Base-by-base conservation (phyloP, 2,329 filamentous ascomycete genomes). In the Fusarium secorum region DNA sequence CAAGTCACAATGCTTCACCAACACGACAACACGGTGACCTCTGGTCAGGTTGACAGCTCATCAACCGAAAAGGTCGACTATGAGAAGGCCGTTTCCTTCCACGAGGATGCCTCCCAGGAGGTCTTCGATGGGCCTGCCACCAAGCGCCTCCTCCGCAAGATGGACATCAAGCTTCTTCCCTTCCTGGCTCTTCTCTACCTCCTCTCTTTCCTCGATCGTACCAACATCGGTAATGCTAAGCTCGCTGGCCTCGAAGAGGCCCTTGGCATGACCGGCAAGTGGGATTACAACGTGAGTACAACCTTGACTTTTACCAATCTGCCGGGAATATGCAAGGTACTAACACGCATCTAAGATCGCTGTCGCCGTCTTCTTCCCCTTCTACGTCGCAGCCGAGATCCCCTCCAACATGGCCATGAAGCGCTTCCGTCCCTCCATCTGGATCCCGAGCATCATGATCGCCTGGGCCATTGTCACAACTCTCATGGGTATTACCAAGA, bases 121-220 rank as follows among this genome's bases (percentile, higher is more conserved):
- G 69, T 74, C 44, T 81, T 77, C n/a, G 79, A 81, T 64, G 54
- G 52, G 38, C 74, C 79, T 45, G 64, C 80, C 20, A 88, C 83
- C n/a, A 87, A 83, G 70, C 82, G 79, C 60, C 82, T 89, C 0
- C 74, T 89, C 39, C 80, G 85, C 72, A 86, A 86, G 78, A 80
- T 87, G 69, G 85, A 89, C 76, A 79, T 83, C 80, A 80, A 84
- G 74, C 83, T 90, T 26, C 85, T 90, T 46, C 88, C 88, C 2
- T 86, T 89, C 77, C 84, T 90, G 67, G 85, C 87, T 7, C 75
- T 90, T 1, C 83, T 90, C 22, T 90, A 90, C 68, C 79, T 90
- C 4, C 85, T 86, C 17, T 86, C 85, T 56, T 88, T 88, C 78
- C 77, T 82, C 22, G 80, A 82, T 57, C 77, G 78, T 38, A 75